phyloP scores from a whole-genome alignment of 1,284 basidiomycete genomes.

The Cryptococcus depauperatus region DNA sequence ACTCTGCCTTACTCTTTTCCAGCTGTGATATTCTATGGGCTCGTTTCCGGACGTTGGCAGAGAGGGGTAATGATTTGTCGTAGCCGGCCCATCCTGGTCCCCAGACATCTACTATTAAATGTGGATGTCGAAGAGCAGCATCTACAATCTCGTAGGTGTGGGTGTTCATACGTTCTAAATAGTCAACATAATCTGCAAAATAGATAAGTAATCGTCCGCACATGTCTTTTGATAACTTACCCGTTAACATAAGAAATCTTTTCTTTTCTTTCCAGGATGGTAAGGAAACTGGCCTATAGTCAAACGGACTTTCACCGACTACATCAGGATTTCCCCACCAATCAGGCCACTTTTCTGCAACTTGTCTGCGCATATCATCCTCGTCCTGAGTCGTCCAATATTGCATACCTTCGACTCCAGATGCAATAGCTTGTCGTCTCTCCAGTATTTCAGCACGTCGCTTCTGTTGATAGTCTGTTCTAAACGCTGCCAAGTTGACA shows the following conservation, averaged over 20 bases:
- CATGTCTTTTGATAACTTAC: constrained; percentile 19
- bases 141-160: constrained; percentile 45
- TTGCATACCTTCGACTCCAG: constrained; percentile 1
- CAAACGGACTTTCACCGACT: constrained; percentile 39
- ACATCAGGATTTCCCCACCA: constrained; percentile 41
- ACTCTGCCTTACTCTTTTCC: constrained; percentile 17
- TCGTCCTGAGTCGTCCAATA: constrained; percentile 14
- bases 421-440: neutral
- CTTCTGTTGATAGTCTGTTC: constrained; percentile 8
- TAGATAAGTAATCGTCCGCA: neutral
- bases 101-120: constrained; percentile 41
- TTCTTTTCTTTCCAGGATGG: constrained; percentile 12
- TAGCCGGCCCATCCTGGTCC: constrained; percentile 44
- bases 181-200: constrained; percentile 34
- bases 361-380: constrained; percentile 9
- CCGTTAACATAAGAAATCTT: constrained; percentile 41
- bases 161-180: constrained; percentile 44
- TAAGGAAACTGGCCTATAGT: constrained; percentile 22
- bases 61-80: constrained; percentile 28
- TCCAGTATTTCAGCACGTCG: constrained; percentile 9
- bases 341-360: constrained; percentile 20
- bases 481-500: constrained; percentile 6
- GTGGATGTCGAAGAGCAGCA: constrained; percentile 41
- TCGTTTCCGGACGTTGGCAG: constrained; percentile 36
- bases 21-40: constrained; percentile 26